These are phyloP conservation scores for Ehretia macrophylla DNA, from an alignment of 257 asterid genomes.

Conservation along the genomic window DNA sequence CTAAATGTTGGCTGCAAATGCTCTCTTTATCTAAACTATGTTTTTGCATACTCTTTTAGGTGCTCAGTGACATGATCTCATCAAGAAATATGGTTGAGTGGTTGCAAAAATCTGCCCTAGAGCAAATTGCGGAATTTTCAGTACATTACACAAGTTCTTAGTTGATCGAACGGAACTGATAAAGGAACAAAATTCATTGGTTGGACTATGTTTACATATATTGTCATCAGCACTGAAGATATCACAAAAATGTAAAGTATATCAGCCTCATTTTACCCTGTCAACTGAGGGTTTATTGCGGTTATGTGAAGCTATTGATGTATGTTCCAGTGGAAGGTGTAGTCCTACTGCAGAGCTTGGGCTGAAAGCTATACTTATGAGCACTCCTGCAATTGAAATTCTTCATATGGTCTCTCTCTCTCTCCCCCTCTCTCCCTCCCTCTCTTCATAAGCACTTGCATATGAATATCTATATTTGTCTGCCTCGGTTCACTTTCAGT, in stretches of 20 bases:
- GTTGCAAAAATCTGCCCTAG: conserved; percentile 73
- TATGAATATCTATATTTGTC: too few species aligned
- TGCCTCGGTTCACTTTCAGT: too few species aligned
- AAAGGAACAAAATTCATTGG: conserved; percentile 30
- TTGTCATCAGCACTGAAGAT: conserved; percentile 55
- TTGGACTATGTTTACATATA: conserved; percentile 52
- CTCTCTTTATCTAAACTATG: conserved; percentile 3
- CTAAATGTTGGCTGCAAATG: conserved; percentile 1
- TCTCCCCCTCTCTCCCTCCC: conserved; percentile 5
- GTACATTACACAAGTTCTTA: conserved; percentile 57
- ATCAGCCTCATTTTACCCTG: conserved; percentile 72
- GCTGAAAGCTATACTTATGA: conserved; percentile 71
- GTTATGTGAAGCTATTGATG: conserved; percentile 57
- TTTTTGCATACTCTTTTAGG: conserved; percentile 35
- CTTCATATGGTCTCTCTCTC: conserved; percentile 49
- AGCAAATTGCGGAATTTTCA: conserved; percentile 84
- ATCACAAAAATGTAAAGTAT: conserved; percentile 71
- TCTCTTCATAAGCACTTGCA: too few species aligned
- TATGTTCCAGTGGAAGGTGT: conserved; percentile 33
- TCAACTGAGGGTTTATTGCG: conserved; percentile 51
- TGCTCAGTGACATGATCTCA: conserved; percentile 40
- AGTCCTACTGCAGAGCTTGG: conserved; percentile 45
- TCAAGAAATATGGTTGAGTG: conserved; percentile 58
- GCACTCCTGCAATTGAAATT: conserved; percentile 62
- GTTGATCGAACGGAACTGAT: conserved; percentile 34